These are phyloP conservation scores for Boletus tylopilopsis DNA, from an alignment of 768 basidiomycete species.

Conservation along the genomic window DNA sequence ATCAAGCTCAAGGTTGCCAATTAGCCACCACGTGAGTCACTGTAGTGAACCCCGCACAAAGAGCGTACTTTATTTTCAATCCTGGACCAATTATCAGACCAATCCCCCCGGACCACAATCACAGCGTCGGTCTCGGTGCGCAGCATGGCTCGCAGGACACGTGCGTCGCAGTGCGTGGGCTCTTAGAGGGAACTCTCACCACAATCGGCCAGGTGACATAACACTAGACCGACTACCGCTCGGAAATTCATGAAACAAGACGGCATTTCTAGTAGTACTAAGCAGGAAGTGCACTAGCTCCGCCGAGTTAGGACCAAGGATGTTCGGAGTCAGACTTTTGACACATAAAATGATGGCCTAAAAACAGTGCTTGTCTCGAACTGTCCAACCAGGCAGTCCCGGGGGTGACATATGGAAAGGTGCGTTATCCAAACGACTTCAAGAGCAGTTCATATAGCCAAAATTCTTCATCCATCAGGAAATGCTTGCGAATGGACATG, in stretches of 20 bases:
- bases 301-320: conserved; percentile 3
- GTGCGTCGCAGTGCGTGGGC: not conserved
- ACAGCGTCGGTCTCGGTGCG: conserved; percentile 15
- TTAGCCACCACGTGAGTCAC: too few relatives aligned
- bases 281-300: not conserved
- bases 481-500: not conserved
- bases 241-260: conserved; percentile 5
- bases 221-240: not conserved
- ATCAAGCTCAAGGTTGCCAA: too few relatives aligned
- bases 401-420: not conserved
- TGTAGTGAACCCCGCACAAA: conserved; percentile 6
- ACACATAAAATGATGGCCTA: not conserved
- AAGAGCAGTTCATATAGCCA: too few relatives aligned
- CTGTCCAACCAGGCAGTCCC: not conserved
- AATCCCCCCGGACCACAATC: conserved; percentile 2
- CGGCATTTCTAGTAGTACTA: not conserved
- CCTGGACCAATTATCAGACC: too few relatives aligned
- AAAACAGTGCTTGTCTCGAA: not conserved
- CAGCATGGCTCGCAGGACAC: conserved; percentile 2
- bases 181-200: not conserved
- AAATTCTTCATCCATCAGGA: too few relatives aligned
- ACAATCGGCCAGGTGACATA: conserved; percentile 1
- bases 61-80: too few relatives aligned
- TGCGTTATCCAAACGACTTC: not conserved
- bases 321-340: not conserved